These are phyloP conservation scores for Talaromyces ruber DNA, from an alignment of 495 filamentous ascomycete species.

Conservation along the genomic window DNA sequence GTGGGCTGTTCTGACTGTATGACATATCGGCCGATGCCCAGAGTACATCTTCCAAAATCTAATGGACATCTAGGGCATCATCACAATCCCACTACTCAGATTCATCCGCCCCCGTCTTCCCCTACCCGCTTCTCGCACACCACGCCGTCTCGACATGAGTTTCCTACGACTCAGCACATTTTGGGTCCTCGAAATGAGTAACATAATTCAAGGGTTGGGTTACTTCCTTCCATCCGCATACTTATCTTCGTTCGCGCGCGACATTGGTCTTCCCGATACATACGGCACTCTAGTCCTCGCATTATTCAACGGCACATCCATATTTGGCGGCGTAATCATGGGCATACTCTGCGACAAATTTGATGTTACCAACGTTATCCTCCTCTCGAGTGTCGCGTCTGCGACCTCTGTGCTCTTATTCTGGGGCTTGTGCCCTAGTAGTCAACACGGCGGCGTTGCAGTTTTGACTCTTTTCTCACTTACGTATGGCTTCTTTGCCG, in stretches of 20 bases:
- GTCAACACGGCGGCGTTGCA: slow-evolving; percentile 38
- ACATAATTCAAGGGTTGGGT: slow-evolving; percentile 53
- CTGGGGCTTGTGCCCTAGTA: slow-evolving; percentile 48
- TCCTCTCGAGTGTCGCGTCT: slow-evolving; percentile 49
- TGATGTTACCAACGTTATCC: slow-evolving; percentile 50
- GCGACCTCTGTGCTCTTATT: slow-evolving; percentile 53
- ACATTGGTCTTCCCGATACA: slow-evolving; percentile 32
- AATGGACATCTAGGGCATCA: too few relatives aligned
- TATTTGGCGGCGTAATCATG: slow-evolving; percentile 49
- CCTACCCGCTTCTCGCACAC: slow-evolving; percentile 2
- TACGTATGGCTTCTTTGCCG: slow-evolving; percentile 62
- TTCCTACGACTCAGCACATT: slow-evolving; percentile 44
- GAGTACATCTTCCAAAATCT: too few relatives aligned
- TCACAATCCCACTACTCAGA: too few relatives aligned
- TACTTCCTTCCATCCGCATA: slow-evolving; percentile 63
- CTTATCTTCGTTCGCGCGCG: slow-evolving; percentile 51
- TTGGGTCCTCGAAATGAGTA: slow-evolving; percentile 45
- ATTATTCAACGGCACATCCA: slow-evolving; percentile 48
- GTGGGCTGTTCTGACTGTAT: slow-evolving; percentile 41
- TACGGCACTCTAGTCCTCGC: slow-evolving; percentile 43
- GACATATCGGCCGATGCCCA: too few relatives aligned
- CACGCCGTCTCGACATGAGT: slow-evolving; percentile 30
- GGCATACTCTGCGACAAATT: slow-evolving; percentile 53
- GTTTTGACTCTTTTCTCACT: slow-evolving; percentile 58
- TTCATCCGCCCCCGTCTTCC: too few relatives aligned